Evolutionary conservation across 1,284 basidiomycete genomes (phyloP).

Genomic region (Leucoagaricus sp.): DNA sequence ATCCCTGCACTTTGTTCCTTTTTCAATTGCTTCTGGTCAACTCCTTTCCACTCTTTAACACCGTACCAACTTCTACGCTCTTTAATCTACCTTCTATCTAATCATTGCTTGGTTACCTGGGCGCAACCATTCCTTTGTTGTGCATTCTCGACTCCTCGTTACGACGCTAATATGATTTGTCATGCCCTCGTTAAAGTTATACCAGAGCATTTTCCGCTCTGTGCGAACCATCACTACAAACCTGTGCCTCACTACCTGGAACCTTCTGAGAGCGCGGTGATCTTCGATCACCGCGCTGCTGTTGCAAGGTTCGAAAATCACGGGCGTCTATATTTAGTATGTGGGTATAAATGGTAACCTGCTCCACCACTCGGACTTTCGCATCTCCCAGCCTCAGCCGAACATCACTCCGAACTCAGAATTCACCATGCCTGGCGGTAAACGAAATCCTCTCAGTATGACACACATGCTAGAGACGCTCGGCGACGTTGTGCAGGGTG

Average conservation of each 20-base stretch:
- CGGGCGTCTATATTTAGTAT: neutral
- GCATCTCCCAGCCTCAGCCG: too few relatives aligned
- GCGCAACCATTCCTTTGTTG: neutral
- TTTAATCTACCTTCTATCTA: slow-evolving; percentile 1
- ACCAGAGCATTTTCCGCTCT: too few relatives aligned
- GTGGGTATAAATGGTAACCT: neutral
- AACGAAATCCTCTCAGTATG: slow-evolving; percentile 37
- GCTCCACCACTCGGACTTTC: neutral
- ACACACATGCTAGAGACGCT: slow-evolving; percentile 31
- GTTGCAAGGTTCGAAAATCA: neutral
- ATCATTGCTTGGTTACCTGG: neutral
- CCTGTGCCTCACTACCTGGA: neutral
- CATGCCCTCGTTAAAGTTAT: neutral
- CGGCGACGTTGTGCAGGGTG: slow-evolving; percentile 36
- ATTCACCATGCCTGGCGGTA: slow-evolving; percentile 25
- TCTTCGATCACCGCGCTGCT: neutral
- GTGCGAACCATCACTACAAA: too few relatives aligned
- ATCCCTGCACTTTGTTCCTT: too few relatives aligned
- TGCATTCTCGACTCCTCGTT: neutral
- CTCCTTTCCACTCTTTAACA: slow-evolving; percentile 2
- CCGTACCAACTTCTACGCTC: neutral
- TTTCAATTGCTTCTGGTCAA: neutral
- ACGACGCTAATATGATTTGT: slow-evolving; percentile 1
- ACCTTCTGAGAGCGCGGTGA: neutral
- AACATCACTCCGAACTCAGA: neutral